phyloP scores from a whole-genome alignment of 257 asterid genomes.

The Rhazya stricta region DNA sequence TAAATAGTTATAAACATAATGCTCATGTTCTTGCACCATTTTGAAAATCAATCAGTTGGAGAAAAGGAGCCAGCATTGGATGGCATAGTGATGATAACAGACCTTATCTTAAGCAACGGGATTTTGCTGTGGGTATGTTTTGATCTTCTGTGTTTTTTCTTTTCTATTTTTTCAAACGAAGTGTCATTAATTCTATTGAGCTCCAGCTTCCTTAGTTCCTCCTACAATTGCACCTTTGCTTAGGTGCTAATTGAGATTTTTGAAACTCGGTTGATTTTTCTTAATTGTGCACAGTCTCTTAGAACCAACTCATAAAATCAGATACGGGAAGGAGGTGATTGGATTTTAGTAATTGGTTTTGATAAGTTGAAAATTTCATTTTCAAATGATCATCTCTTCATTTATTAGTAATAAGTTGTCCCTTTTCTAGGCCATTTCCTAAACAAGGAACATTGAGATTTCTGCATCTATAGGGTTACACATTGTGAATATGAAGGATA shows the following conservation, averaged over 20 bases:
- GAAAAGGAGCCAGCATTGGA: conserved; percentile 87
- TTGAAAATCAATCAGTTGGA: conserved; percentile 49
- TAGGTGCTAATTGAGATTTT: neutral
- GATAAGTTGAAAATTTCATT: neutral
- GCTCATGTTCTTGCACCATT: conserved; percentile 8
- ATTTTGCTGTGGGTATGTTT: conserved; percentile 56
- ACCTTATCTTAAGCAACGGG: conserved; percentile 82
- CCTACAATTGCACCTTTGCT: neutral
- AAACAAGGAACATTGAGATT: neutral
- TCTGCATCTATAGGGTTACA: neutral
- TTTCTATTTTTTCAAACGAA: neutral
- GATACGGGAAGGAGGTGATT: neutral
- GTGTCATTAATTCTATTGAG: neutral
- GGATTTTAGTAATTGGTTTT: neutral
- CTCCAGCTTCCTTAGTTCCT: neutral
- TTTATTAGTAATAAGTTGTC: neutral
- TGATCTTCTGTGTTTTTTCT: conserved; percentile 5
- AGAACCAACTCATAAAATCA: neutral
- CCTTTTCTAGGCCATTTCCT: neutral
- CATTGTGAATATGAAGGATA: neutral
- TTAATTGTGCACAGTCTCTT: neutral
- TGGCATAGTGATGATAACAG: conserved; percentile 97
- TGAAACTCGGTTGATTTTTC: neutral
- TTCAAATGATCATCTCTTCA: neutral
- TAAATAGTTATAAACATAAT: neutral